A percentile compares a stretch with the other conserved stretches of the same genome.
Conservation (phyloP, 192 early-diverging fungal genomes). For the Umbelopsis vinacea region DNA sequence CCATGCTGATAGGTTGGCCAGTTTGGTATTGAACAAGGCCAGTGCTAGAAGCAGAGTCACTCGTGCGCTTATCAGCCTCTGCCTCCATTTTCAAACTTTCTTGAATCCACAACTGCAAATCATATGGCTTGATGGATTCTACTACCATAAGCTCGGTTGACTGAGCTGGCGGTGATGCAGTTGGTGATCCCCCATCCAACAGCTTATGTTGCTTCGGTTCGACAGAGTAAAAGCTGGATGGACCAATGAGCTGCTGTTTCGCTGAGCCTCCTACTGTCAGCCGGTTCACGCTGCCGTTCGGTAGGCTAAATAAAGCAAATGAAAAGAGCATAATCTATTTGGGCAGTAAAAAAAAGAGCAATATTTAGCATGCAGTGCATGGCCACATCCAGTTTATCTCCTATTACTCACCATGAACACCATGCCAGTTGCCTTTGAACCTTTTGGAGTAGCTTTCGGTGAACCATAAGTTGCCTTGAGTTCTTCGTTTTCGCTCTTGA, state of each 20-base stretch:
- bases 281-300: slow-evolving; percentile 49
- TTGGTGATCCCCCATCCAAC: slow-evolving; percentile 2
- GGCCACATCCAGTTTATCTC: slow-evolving; percentile 8
- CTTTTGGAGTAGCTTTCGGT: slow-evolving; percentile 20
- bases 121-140: slow-evolving; percentile 37
- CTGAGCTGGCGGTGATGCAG: background rate
- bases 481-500: slow-evolving; percentile 13
- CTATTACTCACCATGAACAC: slow-evolving; percentile 60
- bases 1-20: slow-evolving; percentile 32
- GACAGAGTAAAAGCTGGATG: slow-evolving; percentile 34
- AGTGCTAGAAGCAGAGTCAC: slow-evolving; percentile 19
- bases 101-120: slow-evolving; percentile 35
- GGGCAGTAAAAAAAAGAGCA: background rate
- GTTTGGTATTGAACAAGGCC: slow-evolving; percentile 39
- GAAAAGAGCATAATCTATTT: slow-evolving; percentile 83
- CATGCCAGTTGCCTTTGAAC: slow-evolving; percentile 56
- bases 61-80: slow-evolving; percentile 23
- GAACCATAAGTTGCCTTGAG: background rate
- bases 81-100: slow-evolving; percentile 15
- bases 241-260: slow-evolving; percentile 34
- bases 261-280: slow-evolving; percentile 53
- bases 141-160: slow-evolving; percentile 35
- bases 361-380: background rate
- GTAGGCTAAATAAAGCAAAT: slow-evolving; percentile 80
- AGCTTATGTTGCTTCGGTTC: background rate